Evolutionary conservation across 495 filamentous ascomycete genomes (phyloP).

Genomic region (Neurospora sp.): DNA sequence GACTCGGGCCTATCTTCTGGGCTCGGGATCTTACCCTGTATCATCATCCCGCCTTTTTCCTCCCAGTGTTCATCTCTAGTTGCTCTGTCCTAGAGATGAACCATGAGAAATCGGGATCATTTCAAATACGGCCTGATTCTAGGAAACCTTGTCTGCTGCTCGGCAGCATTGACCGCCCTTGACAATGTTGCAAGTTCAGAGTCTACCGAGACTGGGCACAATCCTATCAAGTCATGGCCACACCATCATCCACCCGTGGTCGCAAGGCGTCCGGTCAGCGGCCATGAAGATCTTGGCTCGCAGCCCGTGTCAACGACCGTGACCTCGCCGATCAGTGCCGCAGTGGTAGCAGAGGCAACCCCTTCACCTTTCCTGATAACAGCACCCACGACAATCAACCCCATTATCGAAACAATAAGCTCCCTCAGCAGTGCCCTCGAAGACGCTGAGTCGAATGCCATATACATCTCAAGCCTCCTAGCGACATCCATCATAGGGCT

Average conservation of each 20-base stretch:
- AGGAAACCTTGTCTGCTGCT: background rate
- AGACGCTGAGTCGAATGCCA: slow-evolving; percentile 1
- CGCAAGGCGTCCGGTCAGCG: background rate
- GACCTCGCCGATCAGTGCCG: background rate
- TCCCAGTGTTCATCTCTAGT: background rate
- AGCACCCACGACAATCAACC: background rate
- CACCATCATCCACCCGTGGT: background rate
- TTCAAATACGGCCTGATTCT: background rate
- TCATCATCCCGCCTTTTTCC: background rate
- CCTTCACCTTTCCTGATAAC: background rate
- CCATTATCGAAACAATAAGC: slow-evolving; percentile 5
- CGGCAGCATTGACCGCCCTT: background rate
- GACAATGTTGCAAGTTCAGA: background rate
- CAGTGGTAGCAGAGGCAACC: background rate
- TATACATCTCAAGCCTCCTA: slow-evolving; percentile 6
- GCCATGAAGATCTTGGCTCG: background rate
- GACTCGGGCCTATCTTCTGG: background rate
- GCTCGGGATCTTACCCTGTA: background rate
- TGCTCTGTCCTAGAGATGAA: background rate
- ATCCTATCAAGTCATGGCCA: background rate
- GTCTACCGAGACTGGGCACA: background rate
- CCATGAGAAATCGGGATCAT: background rate
- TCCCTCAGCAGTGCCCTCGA: slow-evolving; percentile 12
- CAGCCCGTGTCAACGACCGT: background rate
- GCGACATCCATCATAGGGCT: slow-evolving; percentile 7